Conservation (phyloP, 306 rosid species). For the Cyclanthera cordifolia region DNA sequence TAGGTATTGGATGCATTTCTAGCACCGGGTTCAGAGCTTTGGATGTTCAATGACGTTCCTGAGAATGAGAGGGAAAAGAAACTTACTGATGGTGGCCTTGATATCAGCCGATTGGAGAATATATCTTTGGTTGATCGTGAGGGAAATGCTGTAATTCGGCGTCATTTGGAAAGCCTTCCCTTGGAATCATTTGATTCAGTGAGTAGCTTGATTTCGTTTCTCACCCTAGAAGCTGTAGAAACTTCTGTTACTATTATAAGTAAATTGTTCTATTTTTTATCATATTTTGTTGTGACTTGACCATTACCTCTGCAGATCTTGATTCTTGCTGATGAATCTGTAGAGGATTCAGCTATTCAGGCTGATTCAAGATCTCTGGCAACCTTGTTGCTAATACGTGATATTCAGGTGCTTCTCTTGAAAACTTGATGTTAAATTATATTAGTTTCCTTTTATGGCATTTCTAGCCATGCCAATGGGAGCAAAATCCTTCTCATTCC, state of each 20-base stretch:
- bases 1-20: constrained; percentile 86
- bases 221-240: background rate
- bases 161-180: constrained; percentile 88
- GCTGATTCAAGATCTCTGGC: constrained; percentile 98
- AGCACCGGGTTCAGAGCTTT: constrained; percentile 73
- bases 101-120: constrained; percentile 55
- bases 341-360: constrained; percentile 92
- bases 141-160: constrained; percentile 89
- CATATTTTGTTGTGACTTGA: constrained; percentile 13
- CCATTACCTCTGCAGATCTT: constrained; percentile 42
- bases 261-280: background rate
- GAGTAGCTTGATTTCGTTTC: constrained; percentile 24
- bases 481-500: background rate
- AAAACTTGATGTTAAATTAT: background rate
- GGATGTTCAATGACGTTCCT: constrained; percentile 92
- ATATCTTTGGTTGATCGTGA: constrained; percentile 68
- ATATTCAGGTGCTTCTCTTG: constrained; percentile 53
- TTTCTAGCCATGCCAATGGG: background rate
- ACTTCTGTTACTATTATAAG: background rate
- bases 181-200: constrained; percentile 85
- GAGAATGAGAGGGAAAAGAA: constrained; percentile 77
- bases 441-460: background rate
- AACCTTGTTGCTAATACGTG: constrained; percentile 78
- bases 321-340: constrained; percentile 90
- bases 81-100: constrained; percentile 81